Conservation (phyloP, 2,329 filamentous ascomycete species). For the Ophiostoma pallidulum region DNA sequence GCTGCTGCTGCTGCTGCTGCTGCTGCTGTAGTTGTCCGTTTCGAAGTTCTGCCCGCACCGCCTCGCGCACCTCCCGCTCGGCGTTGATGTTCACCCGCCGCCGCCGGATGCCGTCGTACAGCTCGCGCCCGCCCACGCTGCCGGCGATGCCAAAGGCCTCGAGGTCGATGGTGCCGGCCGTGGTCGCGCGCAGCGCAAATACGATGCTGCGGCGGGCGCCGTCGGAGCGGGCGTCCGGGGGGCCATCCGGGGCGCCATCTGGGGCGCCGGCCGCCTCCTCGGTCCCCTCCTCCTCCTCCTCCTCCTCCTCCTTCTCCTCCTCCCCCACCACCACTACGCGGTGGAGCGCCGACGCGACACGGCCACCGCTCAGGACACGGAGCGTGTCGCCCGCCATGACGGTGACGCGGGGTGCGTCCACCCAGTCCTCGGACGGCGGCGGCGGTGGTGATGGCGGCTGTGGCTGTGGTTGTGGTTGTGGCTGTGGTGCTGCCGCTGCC, state of each 20-base stretch:
- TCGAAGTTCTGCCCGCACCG: conserved; percentile 8
- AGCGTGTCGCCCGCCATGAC: conserved; percentile 18
- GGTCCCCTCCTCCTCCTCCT: not conserved
- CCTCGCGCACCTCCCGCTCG: conserved; percentile 10
- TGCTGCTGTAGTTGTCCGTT: not conserved
- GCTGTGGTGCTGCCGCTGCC: too few species aligned
- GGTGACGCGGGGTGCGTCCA: conserved; percentile 15
- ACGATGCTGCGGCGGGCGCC: conserved; percentile 20
- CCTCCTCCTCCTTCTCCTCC: too few species aligned
- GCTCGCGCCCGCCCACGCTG: conserved; percentile 6
- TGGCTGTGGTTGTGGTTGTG: too few species aligned
- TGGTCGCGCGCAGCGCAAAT: conserved; percentile 18
- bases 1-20: too few species aligned
- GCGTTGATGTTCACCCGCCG: conserved; percentile 18
- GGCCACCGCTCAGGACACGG: conserved; percentile 12
- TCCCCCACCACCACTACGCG: conserved; percentile 13
- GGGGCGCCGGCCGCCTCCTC: not conserved
- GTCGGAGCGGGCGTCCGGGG: too few species aligned
- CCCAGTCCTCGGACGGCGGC: conserved; percentile 6
- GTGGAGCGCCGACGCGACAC: conserved; percentile 16
- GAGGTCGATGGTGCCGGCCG: conserved; percentile 13
- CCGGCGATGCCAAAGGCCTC: conserved; percentile 11
- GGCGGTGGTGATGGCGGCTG: not conserved
- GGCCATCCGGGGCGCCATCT: too few species aligned
- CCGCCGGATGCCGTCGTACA: conserved; percentile 15